Conservation (phyloP, 2,329 filamentous ascomycete species). For the Penicillium brasilianum region DNA sequence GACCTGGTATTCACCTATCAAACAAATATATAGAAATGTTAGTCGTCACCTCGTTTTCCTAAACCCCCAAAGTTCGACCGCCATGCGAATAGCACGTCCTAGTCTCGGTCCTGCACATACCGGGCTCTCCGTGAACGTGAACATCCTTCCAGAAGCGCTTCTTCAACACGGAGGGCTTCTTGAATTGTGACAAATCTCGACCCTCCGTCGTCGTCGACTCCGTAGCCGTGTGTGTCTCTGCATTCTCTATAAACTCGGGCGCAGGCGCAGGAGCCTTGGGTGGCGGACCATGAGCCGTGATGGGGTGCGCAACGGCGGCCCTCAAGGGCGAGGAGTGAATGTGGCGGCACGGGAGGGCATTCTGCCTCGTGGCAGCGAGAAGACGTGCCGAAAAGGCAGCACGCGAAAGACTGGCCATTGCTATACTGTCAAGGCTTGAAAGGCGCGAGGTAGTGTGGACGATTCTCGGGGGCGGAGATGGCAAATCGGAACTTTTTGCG, state of each 20-base stretch:
- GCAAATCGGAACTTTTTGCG: conserved; percentile 28
- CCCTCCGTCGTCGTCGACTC: conserved; percentile 20
- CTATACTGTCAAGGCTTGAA: background rate
- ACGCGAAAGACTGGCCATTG: conserved; percentile 34
- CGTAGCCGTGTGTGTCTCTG: conserved; percentile 52
- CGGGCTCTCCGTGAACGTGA: conserved; percentile 68
- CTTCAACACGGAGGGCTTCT: conserved; percentile 51
- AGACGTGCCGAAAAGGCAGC: conserved; percentile 28
- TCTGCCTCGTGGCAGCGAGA: conserved; percentile 22
- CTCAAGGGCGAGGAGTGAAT: conserved; percentile 45
- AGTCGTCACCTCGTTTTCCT: too few relatives aligned
- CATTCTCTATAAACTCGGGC: conserved; percentile 53
- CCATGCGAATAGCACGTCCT: background rate
- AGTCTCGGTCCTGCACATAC: conserved; percentile 48
- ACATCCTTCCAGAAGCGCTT: conserved; percentile 92
- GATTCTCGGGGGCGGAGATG: conserved; percentile 12
- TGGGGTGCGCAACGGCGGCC: conserved; percentile 61
- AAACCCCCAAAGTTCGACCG: background rate
- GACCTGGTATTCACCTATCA: conserved; percentile 62
- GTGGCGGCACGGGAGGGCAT: conserved; percentile 31
- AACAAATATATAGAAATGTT: background rate
- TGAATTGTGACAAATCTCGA: conserved; percentile 34
- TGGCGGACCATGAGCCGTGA: conserved; percentile 64
- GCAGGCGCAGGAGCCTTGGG: conserved; percentile 61
- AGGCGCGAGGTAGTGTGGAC: background rate